Evolutionary conservation across 306 rosid genomes (phyloP).

Genomic region (Prinsepia uniflora): DNA sequence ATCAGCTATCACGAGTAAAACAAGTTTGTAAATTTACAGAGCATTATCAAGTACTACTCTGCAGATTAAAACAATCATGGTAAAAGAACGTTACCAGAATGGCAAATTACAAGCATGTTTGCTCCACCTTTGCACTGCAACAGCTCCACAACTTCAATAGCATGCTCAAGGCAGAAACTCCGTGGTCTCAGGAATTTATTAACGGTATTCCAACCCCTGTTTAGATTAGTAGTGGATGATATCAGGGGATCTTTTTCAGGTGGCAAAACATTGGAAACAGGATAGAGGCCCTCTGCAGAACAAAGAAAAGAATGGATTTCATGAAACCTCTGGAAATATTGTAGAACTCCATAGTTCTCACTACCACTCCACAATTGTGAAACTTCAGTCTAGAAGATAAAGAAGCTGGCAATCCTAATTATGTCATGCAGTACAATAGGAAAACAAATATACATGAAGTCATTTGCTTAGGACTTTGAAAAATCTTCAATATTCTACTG

Average conservation of each 20-base stretch:
- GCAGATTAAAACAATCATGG: neutral
- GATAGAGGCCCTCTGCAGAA: constrained; percentile 46
- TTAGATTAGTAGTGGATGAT: constrained; percentile 37
- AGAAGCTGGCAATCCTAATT: neutral
- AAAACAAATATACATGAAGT: neutral
- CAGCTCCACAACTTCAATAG: constrained; percentile 71
- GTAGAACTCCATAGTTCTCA: neutral
- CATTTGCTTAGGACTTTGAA: neutral
- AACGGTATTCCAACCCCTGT: constrained; percentile 47
- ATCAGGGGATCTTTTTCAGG: constrained; percentile 33
- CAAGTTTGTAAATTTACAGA: neutral
- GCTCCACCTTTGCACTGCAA: constrained; percentile 88
- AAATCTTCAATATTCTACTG: no score
- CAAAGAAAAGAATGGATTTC: constrained; percentile 22
- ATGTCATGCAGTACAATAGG: neutral
- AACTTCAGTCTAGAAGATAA: neutral
- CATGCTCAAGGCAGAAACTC: constrained; percentile 93
- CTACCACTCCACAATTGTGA: neutral
- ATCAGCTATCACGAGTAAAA: constrained; percentile 11
- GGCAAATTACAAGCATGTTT: constrained; percentile 79
- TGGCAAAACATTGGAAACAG: constrained; percentile 39
- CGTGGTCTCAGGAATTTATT: constrained; percentile 73
- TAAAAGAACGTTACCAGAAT: constrained; percentile 70
- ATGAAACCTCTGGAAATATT: constrained; percentile 1
- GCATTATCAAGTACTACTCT: neutral